A percentile compares a stretch with the other conserved stretches of the same genome.
Conservation (phyloP, 2,329 filamentous ascomycete species). For the Diaporthe longicolla region DNA sequence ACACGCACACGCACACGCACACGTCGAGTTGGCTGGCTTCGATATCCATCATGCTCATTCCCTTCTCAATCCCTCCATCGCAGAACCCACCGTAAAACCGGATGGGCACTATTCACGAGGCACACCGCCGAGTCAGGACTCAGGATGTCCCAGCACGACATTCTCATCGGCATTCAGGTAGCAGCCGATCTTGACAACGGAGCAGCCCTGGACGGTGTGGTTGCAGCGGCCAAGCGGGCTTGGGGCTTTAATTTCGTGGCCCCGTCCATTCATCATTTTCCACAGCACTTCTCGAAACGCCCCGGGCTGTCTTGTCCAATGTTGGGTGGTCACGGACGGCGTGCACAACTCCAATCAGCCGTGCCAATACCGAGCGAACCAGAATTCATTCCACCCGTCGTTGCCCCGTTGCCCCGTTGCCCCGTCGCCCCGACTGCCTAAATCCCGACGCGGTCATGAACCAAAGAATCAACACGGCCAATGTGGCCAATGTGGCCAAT, state of each 20-base stretch:
- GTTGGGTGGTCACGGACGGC: slow-evolving; percentile 8
- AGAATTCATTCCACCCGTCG: neutral
- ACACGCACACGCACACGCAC: neutral
- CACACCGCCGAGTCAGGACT: slow-evolving; percentile 21
- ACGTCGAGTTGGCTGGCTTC: slow-evolving; percentile 5
- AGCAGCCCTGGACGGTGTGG: slow-evolving; percentile 20
- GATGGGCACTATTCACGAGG: neutral
- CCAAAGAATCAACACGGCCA: slow-evolving; percentile 28
- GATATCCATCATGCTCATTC: neutral
- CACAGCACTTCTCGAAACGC: slow-evolving; percentile 5
- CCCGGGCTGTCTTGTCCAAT: neutral
- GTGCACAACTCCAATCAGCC: slow-evolving; percentile 22
- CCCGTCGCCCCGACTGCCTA: slow-evolving; percentile 22
- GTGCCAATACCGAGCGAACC: slow-evolving; percentile 17
- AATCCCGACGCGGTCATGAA: slow-evolving; percentile 22
- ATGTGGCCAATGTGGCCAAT: slow-evolving; percentile 31
- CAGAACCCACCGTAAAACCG: slow-evolving; percentile 12
- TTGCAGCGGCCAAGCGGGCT: slow-evolving; percentile 21
- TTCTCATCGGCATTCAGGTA: slow-evolving; percentile 20
- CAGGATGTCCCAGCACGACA: neutral
- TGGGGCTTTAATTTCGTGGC: slow-evolving; percentile 30
- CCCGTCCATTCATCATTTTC: slow-evolving; percentile 34
- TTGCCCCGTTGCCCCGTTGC: neutral
- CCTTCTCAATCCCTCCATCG: neutral
- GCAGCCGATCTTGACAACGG: slow-evolving; percentile 28